phyloP scores from a whole-genome alignment of 352 stramenopile genomes.

The Peronospora tabacina region DNA sequence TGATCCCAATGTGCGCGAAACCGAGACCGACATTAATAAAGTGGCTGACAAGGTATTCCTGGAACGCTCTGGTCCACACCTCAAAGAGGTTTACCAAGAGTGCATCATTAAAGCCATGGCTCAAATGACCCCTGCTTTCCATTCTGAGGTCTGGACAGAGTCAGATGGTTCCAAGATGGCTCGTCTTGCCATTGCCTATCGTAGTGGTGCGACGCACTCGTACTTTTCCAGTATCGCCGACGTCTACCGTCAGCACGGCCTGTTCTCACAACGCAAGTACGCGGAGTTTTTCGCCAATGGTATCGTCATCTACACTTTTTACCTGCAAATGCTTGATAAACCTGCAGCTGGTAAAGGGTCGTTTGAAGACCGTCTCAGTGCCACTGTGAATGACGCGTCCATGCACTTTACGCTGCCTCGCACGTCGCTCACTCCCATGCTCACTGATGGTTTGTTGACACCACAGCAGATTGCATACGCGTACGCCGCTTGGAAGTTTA shows the following conservation, averaged over 20 bases:
- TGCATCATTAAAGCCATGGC: conserved; percentile 59
- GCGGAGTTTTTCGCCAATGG: conserved; percentile 82
- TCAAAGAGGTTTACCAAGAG: conserved; percentile 77
- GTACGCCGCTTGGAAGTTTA: conserved; percentile 84
- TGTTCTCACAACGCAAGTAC: conserved; percentile 82
- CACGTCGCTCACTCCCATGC: conserved; percentile 77
- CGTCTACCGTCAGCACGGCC: conserved; percentile 75
- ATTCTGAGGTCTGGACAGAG: conserved; percentile 73
- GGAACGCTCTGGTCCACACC: conserved; percentile 43
- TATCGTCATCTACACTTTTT: conserved; percentile 80
- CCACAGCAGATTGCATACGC: conserved; percentile 81
- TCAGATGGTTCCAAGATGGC: conserved; percentile 71
- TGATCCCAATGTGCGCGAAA: conserved; percentile 42
- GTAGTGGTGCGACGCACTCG: conserved; percentile 65
- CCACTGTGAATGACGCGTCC: conserved; percentile 60
- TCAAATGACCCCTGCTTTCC: conserved; percentile 75
- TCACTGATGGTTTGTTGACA: conserved; percentile 62
- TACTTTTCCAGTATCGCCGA: conserved; percentile 85
- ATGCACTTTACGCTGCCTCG: conserved; percentile 81
- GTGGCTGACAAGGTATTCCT: conserved; percentile 75
- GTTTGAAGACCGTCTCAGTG: conserved; percentile 62
- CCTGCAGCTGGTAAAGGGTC: conserved; percentile 38
- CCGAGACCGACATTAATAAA: conserved; percentile 71
- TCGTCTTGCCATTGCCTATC: conserved; percentile 70
- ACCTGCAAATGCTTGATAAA: conserved; percentile 68